Base-by-base conservation (phyloP, 257 asterid species). In the Avicennia marina region DNA sequence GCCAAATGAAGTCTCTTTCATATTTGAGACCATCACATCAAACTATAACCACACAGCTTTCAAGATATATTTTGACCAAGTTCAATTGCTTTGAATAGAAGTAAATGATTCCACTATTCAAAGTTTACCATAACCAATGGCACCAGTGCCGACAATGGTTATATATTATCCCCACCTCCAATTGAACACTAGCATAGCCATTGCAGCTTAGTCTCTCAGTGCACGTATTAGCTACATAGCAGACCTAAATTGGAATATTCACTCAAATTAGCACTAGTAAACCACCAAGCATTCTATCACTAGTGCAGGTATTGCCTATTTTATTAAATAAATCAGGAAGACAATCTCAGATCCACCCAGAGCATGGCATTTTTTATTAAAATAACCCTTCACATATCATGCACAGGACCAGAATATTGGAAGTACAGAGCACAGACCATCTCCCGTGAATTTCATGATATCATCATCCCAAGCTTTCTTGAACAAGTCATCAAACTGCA, bases 401-500 rank as follows among this genome's bases (percentile, higher is more conserved):
- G 44, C 54, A 62, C 16, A 52, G 60, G 46, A 72, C 48, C 40
- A 66, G 25, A 63, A 55, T 22, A 62, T 18, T 19, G 53, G 24
- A 46, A 32, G 56, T 46, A 74, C 59, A 68, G 33, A 36, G 62
- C 71, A 78, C 87, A 67, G 50, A 90, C 96, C 98, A 66, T 81
- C 84, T 72, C 58, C 85, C 42, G 45, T 56, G 48, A 63, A 69
- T 46, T 68, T 66, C 54, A 64, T 43, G 66, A 48, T 76, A 73
- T 87, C 98, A 68, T 78, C 94, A 69, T 88, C 95, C 98, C 98
- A 91, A 58, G 95, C 95, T 72, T 79, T 88, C 81, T 78, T 83
- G 80, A 91, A 91, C 65, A 91, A 77, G 72, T 83, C 97, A 76
- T 91, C 98, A 58, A 91, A 84, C 78, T 86, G 95, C 84, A 91